Evolutionary conservation across 208 protist genomes (phyloP).

Genomic region (Leishmania guyanensis): DNA sequence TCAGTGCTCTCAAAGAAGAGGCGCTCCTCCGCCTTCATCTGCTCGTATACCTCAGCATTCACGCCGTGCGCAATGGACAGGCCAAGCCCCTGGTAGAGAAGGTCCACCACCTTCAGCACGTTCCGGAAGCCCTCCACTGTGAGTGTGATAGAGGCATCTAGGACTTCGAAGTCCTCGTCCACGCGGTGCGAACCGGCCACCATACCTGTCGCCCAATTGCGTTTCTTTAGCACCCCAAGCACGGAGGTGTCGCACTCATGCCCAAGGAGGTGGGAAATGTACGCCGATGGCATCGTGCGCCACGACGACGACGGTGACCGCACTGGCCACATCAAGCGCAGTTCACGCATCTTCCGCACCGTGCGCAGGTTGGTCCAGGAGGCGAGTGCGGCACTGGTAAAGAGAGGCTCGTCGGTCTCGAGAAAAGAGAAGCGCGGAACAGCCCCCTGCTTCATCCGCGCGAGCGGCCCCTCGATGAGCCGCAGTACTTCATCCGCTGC

Average conservation of each 20-base stretch:
- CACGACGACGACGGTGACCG: conserved; percentile 43
- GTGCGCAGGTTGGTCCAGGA: conserved; percentile 70
- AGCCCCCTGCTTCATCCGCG: conserved; percentile 40
- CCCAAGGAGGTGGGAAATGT: conserved; percentile 90
- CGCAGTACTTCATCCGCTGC: conserved; percentile 42
- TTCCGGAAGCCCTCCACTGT: conserved; percentile 58
- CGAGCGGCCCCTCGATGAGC: conserved; percentile 49
- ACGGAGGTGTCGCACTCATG: conserved; percentile 93
- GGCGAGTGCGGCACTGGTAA: conserved; percentile 14
- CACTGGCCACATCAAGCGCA: conserved; percentile 70
- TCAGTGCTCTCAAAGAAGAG: conserved; percentile 67
- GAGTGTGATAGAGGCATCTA: conserved; percentile 53
- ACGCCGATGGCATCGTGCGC: conserved; percentile 62
- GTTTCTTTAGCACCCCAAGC: conserved; percentile 79
- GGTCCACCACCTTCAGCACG: conserved; percentile 54
- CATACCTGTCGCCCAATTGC: conserved; percentile 70
- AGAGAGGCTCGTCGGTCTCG: conserved; percentile 27
- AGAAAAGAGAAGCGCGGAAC: conserved; percentile 36
- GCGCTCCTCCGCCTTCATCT: conserved; percentile 60
- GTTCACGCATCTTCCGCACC: conserved; percentile 47
- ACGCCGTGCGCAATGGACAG: conserved; percentile 44
- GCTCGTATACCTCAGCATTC: conserved; percentile 49
- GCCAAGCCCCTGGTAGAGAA: conserved; percentile 72
- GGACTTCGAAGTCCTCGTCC: conserved; percentile 66
- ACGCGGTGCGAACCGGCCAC: conserved; percentile 53